A percentile compares a stretch with the other conserved stretches of the same genome.
Conservation (phyloP, 2,329 filamentous ascomycete species). For the Fusarium chlamydosporum region DNA sequence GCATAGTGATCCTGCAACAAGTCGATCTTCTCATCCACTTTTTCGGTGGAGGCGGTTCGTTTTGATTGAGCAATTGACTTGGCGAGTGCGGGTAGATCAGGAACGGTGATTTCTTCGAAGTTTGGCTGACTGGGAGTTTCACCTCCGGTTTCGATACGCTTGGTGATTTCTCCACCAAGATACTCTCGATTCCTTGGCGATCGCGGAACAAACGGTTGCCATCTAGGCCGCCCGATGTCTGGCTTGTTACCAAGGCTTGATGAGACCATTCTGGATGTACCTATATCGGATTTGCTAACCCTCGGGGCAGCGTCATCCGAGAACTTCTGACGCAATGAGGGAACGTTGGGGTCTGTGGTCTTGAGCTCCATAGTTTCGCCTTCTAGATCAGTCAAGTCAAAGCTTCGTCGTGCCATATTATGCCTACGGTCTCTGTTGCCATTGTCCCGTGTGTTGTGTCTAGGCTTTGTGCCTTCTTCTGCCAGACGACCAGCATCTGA, state of each 20-base stretch:
- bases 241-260: constrained; percentile 46
- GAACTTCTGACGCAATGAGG: constrained; percentile 56
- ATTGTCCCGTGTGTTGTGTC: not conserved
- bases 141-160: constrained; percentile 52
- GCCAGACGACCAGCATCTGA: constrained; percentile 34
- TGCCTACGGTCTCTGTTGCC: constrained; percentile 12
- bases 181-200: constrained; percentile 58
- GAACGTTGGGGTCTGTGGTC: constrained; percentile 36
- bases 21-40: constrained; percentile 59
- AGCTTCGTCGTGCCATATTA: constrained; percentile 45
- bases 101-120: constrained; percentile 45
- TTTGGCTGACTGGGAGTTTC: constrained; percentile 44
- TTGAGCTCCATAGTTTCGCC: constrained; percentile 41
- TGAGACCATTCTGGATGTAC: constrained; percentile 26
- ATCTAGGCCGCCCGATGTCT: constrained; percentile 55
- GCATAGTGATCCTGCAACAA: constrained; percentile 63
- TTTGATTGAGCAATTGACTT: constrained; percentile 45
- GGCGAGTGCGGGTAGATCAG: constrained; percentile 50
- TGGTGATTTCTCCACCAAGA: constrained; percentile 54
- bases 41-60: constrained; percentile 33
- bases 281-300: constrained; percentile 36
- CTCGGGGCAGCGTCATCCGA: constrained; percentile 49
- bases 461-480: constrained; percentile 23
- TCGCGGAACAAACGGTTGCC: constrained; percentile 61
- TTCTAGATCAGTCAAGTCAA: constrained; percentile 49